Base-by-base conservation (phyloP, 1,139 yeast species). In the Saccharomyces hybrid region DNA sequence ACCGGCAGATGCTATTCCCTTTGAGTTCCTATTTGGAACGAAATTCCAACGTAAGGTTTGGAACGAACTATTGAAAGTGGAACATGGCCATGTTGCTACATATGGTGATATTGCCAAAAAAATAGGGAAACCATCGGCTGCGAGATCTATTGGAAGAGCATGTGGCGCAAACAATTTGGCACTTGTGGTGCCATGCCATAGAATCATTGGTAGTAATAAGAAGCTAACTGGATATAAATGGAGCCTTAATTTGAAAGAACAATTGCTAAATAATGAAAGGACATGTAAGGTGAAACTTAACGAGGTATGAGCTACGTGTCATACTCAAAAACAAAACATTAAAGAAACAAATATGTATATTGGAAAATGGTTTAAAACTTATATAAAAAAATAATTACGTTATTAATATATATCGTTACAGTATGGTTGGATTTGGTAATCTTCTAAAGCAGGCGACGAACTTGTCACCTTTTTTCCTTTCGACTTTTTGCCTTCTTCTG, bases 401-500 rank as follows among this genome's bases (percentile, higher is more conserved):
- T 12, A 6, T 32, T 28, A 9, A 9, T 38, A 26, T 38, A 38
- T 16, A 6, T 12, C 2, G 5, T 55, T 57, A 65, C 27, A 64
- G 52, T 50, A 67, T 65, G 41, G 48, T 59, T 27, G 88, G 89
- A 54, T 78, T 78, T 53, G 89, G 84, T 54, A 85, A 68, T 67
- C 99, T 80, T 68, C 77, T 81, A 71, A 84, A 93, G 69, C 98
- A 93, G 24, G 98, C 98, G 46, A 90, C 79, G 73, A 79, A 93
- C 71, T 93, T 93, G 59, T 76, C 77, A 31, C 99, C 99, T 50
- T 84, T 79, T 69, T 93, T 95, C 67, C 99, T 80, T 51, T 83
- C 83, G 48, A 93, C 99, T 72, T 95, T 95, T 93, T 93, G 55
- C 99, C 99, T 72, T 93, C 99, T 71, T 93, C 99, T 0, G 99